Percentiles rank a stretch among this genome's conserved stretches.
phyloP scores from a whole-genome alignment of 1,284 basidiomycete species.

The Rhodotorula sp. region DNA sequence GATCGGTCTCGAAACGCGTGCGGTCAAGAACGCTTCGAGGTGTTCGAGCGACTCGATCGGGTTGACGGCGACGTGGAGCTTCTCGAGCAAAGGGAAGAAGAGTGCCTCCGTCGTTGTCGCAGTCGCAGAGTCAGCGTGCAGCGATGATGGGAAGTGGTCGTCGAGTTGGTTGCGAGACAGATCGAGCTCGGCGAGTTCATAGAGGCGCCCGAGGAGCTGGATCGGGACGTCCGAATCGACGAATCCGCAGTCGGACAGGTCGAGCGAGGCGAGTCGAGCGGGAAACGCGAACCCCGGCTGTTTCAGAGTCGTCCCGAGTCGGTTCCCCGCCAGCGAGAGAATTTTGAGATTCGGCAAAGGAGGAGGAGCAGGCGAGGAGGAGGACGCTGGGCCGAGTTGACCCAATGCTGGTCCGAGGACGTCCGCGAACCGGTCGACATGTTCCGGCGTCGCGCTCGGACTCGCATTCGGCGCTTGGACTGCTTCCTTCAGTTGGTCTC shows the following conservation, averaged over 20 bases:
- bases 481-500: constrained; percentile 1
- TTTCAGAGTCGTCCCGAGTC: constrained; percentile 9
- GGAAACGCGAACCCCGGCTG: constrained; percentile 16
- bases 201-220: background rate
- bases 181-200: constrained; percentile 18
- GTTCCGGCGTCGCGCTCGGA: constrained; percentile 30
- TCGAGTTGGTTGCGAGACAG: constrained; percentile 18
- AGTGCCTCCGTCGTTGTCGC: background rate
- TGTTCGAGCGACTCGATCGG: constrained; percentile 23
- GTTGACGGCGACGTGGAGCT: constrained; percentile 26
- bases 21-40: constrained; percentile 23
- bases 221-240: constrained; percentile 19
- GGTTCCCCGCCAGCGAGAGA: constrained; percentile 16
- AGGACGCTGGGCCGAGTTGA: background rate
- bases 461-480: constrained; percentile 11
- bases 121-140: background rate
- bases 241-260: constrained; percentile 19
- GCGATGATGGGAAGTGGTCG: constrained; percentile 14
- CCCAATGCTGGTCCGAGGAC: background rate
- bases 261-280: constrained; percentile 12
- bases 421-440: background rate
- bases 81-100: constrained; percentile 18
- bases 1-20: constrained; percentile 15
- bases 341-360: background rate
- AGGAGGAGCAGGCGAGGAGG: constrained; percentile 14